phyloP scores from a whole-genome alignment of 2,329 filamentous ascomycete species.

The Penicillium olsonii region DNA sequence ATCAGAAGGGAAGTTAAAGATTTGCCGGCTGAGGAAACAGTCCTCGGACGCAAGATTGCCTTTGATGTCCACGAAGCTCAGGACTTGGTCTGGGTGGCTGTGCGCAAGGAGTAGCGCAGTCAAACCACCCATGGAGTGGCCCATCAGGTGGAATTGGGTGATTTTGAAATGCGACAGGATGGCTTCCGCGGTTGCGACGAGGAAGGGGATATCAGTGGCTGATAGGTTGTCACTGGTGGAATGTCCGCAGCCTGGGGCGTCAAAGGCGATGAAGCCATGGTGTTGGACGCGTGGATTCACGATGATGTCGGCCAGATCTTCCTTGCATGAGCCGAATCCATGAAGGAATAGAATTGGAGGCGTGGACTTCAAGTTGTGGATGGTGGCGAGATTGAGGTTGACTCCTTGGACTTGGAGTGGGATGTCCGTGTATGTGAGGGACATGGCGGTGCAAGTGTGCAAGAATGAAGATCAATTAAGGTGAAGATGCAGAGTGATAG shows the following conservation, averaged over 20 bases:
- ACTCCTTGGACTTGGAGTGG: conserved; percentile 23
- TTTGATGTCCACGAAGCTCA: conserved; percentile 29
- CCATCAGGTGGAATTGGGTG: conserved; percentile 23
- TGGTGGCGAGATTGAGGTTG: conserved; percentile 19
- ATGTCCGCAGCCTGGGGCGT: conserved; percentile 28
- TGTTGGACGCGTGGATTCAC: conserved; percentile 17
- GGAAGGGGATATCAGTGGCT: conserved; percentile 25
- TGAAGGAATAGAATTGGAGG: conserved; percentile 26
- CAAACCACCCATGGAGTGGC: conserved; percentile 30
- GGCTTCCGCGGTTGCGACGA: conserved; percentile 24
- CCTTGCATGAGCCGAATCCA: conserved; percentile 30
- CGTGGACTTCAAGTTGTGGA: conserved; percentile 19
- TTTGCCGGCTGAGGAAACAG: conserved; percentile 29
- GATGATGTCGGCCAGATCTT: conserved; percentile 24
- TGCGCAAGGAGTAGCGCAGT: conserved; percentile 25
- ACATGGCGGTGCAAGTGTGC: conserved; percentile 6
- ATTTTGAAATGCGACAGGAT: conserved; percentile 22
- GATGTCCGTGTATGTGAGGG: conserved; percentile 11
- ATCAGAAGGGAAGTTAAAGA: conserved; percentile 19
- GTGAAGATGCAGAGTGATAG: too few species aligned
- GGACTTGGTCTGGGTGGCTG: conserved; percentile 10
- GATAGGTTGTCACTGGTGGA: conserved; percentile 18
- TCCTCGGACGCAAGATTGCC: conserved; percentile 29
- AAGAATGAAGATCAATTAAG: background rate
- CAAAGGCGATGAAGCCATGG: conserved; percentile 23